A percentile compares a stretch with the other conserved stretches of the same genome.
phyloP scores from a whole-genome alignment of 257 asterid species.

The Schizonepeta tenuifolia region DNA sequence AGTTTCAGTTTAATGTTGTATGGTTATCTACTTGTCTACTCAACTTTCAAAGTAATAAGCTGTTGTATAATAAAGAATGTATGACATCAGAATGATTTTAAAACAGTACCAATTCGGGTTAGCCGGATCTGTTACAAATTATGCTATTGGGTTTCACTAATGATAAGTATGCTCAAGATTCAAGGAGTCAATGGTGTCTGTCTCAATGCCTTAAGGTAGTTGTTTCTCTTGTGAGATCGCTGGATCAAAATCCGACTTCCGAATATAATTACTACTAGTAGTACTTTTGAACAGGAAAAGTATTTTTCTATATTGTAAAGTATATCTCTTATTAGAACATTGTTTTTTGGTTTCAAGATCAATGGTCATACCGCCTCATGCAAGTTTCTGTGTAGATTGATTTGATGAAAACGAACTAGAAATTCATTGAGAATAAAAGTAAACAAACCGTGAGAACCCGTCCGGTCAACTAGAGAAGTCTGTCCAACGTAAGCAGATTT shows the following conservation, averaged over 20 bases:
- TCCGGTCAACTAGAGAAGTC: slow-evolving; percentile 15
- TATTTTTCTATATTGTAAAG: not conserved
- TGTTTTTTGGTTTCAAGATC: not conserved
- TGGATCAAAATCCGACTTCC: not conserved
- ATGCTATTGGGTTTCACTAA: slow-evolving; percentile 9
- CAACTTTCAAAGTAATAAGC: slow-evolving; percentile 7
- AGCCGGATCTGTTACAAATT: slow-evolving; percentile 34
- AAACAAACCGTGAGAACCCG: not conserved
- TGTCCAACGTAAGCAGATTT: not conserved
- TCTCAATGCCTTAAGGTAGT: not conserved
- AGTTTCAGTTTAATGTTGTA: not conserved
- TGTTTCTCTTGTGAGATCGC: not conserved
- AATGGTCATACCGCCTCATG: not conserved
- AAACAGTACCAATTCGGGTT: slow-evolving; percentile 3
- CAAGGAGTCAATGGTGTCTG: slow-evolving; percentile 11
- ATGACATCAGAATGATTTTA: not conserved
- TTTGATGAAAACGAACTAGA: not conserved
- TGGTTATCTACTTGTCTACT: not conserved
- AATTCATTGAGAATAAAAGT: not conserved
- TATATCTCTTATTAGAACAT: not conserved
- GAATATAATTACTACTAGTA: not conserved
- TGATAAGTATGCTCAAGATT: slow-evolving; percentile 11
- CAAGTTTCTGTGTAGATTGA: not conserved
- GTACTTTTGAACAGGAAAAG: not conserved
- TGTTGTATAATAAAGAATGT: slow-evolving; percentile 9